phyloP scores from a whole-genome alignment of 495 filamentous ascomycete species.

The Lepraria neglecta region DNA sequence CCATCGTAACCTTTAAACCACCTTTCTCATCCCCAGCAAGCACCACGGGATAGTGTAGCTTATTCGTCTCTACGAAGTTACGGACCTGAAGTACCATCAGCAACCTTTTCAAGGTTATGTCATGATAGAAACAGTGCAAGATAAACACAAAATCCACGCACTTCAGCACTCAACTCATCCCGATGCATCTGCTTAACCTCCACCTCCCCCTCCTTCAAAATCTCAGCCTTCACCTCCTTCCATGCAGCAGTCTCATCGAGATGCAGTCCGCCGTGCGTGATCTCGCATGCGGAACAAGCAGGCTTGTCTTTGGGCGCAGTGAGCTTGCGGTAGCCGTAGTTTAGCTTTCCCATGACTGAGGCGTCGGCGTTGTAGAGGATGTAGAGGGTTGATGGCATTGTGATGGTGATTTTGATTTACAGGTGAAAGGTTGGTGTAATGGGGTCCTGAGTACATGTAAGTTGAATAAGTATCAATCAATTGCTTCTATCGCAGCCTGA shows the following conservation, averaged over 20 bases:
- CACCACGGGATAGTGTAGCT: not conserved
- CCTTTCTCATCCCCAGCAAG: not conserved
- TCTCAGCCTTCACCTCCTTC: constrained; percentile 25
- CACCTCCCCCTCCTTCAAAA: constrained; percentile 14
- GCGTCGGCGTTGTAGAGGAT: constrained; percentile 36
- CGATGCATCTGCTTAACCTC: constrained; percentile 26
- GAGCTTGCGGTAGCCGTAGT: constrained; percentile 31
- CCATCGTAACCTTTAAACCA: not conserved
- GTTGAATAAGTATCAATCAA: too few species aligned
- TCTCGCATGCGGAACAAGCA: constrained; percentile 32
- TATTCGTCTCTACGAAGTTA: not conserved
- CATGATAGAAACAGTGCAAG: too few species aligned
- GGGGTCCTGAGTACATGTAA: not conserved
- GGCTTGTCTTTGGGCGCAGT: constrained; percentile 24
- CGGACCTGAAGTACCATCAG: not conserved
- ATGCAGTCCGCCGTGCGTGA: constrained; percentile 32
- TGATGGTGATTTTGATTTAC: not conserved
- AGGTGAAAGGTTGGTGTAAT: not conserved
- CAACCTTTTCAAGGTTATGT: not conserved
- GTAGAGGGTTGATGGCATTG: constrained; percentile 22
- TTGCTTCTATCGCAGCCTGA: too few species aligned
- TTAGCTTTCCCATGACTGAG: constrained; percentile 30
- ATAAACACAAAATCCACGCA: not conserved
- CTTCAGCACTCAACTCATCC: constrained; percentile 22
- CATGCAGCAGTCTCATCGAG: constrained; percentile 28